Evolutionary conservation across 2,329 filamentous ascomycete genomes (phyloP), one percentile per base, ranked within the genome.

Genomic region (Neoscytalidium dimidiatum): DNA sequence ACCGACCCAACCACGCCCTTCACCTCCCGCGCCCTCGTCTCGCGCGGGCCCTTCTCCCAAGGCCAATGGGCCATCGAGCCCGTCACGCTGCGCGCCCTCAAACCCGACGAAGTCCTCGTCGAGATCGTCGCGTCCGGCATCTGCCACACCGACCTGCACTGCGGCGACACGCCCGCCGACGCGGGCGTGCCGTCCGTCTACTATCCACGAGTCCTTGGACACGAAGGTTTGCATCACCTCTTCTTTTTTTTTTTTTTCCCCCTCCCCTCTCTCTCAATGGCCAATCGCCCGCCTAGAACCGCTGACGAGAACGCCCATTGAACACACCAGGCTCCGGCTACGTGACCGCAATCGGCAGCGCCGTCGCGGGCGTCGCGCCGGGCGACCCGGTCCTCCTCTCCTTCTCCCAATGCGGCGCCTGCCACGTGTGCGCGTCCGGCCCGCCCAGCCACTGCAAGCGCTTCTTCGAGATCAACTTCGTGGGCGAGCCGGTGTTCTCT

Each of bases 111-210:
- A 70, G 72, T 84, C 2, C 74, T 85, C 2, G 78, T 85, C 5
- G 80, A 84, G 56, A 82, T 85, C 66, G 76, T 84, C 1, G 82
- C 83, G 0, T 80, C 80, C 0, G 83, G 84, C 0, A 80, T 86
- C 62, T 86, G 84, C 58, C 84, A 85, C 66, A 84, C 83, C 0
- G 84, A 86, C 67, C 71, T 83, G n/a, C 72, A 82, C 46, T 80
- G 82, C 66, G 82, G 80, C 4, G 26, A 65, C 21, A 61, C 46
- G n/a, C 31, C 41, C 26, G 53, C 26, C 13, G 46, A 65, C 44
- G 7, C 52, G 4, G 76, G 79, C 70, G 57, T 66, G 14, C 64
- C 64, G 2, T 57, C 17, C 70, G 64, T 78, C 7, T 77, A 75
- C 66, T 82, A 81, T 67, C 81, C 81, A 0, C 68, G 76, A n/a